A percentile compares a stretch with the other conserved stretches of the same genome.
Conservation (phyloP, 148 eudicot species). For the Rhododendron griersonianum region DNA sequence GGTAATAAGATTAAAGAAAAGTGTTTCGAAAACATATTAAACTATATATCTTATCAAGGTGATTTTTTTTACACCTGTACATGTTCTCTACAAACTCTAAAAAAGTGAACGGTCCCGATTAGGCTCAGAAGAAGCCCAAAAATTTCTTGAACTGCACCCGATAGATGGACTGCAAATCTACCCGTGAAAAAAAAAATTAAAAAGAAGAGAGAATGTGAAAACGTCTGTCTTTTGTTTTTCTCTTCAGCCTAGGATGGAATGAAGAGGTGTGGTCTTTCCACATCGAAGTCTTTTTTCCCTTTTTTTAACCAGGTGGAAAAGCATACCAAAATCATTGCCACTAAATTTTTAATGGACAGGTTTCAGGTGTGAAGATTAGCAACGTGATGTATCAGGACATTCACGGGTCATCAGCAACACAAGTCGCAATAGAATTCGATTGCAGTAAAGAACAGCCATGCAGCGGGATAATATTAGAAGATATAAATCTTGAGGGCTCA, state of each 20-base stretch:
- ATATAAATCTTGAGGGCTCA: slow-evolving; percentile 29
- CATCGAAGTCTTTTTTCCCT: not conserved
- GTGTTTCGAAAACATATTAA: no score
- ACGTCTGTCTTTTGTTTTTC: not conserved
- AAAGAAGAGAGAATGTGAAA: no score
- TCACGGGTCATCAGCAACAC: not conserved
- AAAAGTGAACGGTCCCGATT: no score
- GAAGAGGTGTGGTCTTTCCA: not conserved
- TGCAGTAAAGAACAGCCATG: not conserved
- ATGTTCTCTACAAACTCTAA: no score
- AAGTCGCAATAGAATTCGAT: not conserved
- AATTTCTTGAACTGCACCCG: no score
- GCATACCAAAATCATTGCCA: not conserved
- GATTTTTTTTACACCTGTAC: no score
- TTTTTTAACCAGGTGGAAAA: not conserved
- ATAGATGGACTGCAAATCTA: no score
- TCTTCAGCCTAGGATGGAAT: no score
- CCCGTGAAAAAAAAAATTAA: no score
- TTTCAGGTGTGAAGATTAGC: not conserved
- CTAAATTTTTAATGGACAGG: not conserved
- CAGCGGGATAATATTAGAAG: slow-evolving; percentile 28
- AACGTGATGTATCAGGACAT: not conserved
- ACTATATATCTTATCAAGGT: no score
- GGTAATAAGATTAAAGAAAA: no score
- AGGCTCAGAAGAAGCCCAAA: no score